A percentile compares a stretch with the other conserved stretches of the same genome.
phyloP scores from a whole-genome alignment of 2,329 filamentous ascomycete species.

The Colletotrichum noveboracense region DNA sequence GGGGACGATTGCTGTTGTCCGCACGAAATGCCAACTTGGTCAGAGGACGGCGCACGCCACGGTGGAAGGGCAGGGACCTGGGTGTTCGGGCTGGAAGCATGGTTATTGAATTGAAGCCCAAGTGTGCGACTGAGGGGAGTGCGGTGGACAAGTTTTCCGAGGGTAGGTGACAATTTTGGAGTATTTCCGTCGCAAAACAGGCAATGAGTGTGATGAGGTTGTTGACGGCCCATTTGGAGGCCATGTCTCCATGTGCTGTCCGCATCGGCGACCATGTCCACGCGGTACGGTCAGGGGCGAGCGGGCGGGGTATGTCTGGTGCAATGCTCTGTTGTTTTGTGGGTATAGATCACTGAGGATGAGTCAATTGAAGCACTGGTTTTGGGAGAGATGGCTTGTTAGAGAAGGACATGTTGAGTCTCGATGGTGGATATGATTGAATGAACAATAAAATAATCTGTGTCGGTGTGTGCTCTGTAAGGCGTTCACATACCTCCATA shows the following conservation, averaged over 20 bases:
- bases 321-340: not conserved
- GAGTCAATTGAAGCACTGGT: not conserved
- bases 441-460: not conserved
- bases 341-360: not conserved
- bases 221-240: constrained; percentile 13
- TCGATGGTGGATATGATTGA: not conserved
- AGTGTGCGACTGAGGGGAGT: not conserved
- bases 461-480: not conserved
- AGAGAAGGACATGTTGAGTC: not conserved
- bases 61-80: not conserved
- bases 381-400: not conserved
- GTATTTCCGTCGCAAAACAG: not conserved
- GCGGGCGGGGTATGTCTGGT: not conserved
- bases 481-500: no score
- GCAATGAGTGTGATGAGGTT: not conserved
- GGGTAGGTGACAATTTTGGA: not conserved
- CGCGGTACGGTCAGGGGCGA: not conserved
- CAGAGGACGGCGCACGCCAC: not conserved
- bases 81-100: not conserved
- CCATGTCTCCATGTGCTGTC: not conserved
- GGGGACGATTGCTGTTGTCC: not conserved
- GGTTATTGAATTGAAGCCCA: constrained; percentile 7
- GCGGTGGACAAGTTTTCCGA: not conserved
- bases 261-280: not conserved
- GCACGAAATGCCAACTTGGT: not conserved